phyloP scores from a whole-genome alignment of 2,329 filamentous ascomycete species.

The Fusarium setosum region DNA sequence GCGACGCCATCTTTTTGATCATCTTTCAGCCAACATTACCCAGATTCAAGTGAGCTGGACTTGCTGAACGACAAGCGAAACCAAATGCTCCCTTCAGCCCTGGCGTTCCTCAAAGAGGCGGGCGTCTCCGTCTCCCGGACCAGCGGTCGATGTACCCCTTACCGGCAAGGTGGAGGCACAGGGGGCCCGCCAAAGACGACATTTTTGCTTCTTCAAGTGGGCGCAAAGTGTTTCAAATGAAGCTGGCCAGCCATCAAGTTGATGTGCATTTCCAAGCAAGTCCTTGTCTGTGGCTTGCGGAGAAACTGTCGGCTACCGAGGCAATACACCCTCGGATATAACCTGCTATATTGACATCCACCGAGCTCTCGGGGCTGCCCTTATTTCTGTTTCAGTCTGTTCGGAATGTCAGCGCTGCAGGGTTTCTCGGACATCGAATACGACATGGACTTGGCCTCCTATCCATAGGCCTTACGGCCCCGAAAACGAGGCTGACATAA shows the following conservation, averaged over 20 bases:
- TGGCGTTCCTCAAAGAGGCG: neutral
- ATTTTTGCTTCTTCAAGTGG: constrained; percentile 5
- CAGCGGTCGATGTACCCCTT: constrained; percentile 11
- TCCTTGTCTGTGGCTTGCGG: neutral
- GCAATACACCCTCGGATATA: constrained; percentile 2
- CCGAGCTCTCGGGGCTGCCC: neutral
- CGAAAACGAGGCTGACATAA: too few species aligned
- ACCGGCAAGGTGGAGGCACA: constrained; percentile 1
- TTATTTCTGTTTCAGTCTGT: neutral
- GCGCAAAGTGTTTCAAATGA: neutral
- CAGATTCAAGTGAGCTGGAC: neutral
- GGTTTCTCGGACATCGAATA: neutral
- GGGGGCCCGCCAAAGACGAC: constrained; percentile 23
- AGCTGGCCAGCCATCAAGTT: neutral
- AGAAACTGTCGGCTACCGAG: constrained; percentile 8
- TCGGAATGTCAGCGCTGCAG: neutral
- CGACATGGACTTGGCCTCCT: neutral
- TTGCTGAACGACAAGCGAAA: neutral
- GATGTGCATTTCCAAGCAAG: neutral
- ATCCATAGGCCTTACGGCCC: too few species aligned
- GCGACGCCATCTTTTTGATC: neutral
- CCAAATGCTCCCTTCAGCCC: neutral
- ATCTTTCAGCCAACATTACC: neutral
- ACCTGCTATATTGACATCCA: neutral
- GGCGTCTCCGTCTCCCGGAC: constrained; percentile 16